Percentiles rank a stretch among this genome's conserved stretches.
Evolutionary conservation across 768 basidiomycete genomes (phyloP).

Genomic region (Roridomyces roridus): DNA sequence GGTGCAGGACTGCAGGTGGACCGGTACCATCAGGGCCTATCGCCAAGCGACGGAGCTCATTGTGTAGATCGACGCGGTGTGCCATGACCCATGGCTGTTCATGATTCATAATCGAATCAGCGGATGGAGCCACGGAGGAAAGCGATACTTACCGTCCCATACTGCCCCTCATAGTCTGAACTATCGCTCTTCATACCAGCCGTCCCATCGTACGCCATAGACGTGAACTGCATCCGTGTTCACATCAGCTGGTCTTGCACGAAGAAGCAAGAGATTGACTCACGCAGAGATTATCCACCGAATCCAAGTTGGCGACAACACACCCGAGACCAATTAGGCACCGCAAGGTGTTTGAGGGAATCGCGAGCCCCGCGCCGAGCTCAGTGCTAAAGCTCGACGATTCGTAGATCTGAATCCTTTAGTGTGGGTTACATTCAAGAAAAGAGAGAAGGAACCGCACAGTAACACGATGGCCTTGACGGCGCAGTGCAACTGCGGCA

Average conservation of each 20-base stretch:
- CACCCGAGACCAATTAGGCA: slow-evolving; percentile 15
- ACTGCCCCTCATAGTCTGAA: slow-evolving; percentile 10
- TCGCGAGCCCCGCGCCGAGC: slow-evolving; percentile 18
- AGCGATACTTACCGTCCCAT: slow-evolving; percentile 11
- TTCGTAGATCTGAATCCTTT: slow-evolving; percentile 7
- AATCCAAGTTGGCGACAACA: slow-evolving; percentile 1
- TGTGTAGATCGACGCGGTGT: slow-evolving; percentile 21
- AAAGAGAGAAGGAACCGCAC: background rate
- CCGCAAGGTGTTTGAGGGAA: slow-evolving; percentile 17
- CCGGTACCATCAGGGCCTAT: background rate
- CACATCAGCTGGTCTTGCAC: background rate
- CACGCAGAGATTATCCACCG: slow-evolving; percentile 18
- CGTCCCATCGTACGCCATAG: slow-evolving; percentile 19
- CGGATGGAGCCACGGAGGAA: too few species aligned
- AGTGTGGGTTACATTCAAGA: background rate
- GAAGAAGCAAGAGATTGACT: background rate
- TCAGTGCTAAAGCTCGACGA: slow-evolving; percentile 17
- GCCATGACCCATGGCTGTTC: slow-evolving; percentile 19
- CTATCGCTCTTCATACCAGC: slow-evolving; percentile 12
- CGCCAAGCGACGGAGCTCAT: slow-evolving; percentile 9
- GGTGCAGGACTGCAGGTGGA: slow-evolving; percentile 8
- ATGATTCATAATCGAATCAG: too few species aligned
- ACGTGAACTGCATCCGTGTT: slow-evolving; percentile 11
- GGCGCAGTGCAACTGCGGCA: slow-evolving; percentile 18
- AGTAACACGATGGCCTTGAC: slow-evolving; percentile 8